Evolutionary conservation across 2,329 filamentous ascomycete genomes (phyloP).

Genomic region (Verticillium dahliae): DNA sequence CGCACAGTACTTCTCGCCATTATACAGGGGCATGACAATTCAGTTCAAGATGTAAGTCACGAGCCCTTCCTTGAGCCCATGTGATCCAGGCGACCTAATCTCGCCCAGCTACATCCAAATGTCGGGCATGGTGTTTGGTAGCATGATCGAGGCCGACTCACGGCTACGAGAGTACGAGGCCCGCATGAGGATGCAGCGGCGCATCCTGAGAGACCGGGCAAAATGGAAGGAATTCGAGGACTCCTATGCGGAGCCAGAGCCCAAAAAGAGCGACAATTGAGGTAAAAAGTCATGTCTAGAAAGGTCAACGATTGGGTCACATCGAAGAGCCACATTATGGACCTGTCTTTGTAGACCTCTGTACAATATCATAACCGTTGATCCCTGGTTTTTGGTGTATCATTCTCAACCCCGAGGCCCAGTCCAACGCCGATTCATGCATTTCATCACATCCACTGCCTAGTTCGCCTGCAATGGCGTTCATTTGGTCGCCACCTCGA

Average conservation of each 20-base stretch:
- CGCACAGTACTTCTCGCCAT: constrained; percentile 58
- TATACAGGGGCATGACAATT: constrained; percentile 66
- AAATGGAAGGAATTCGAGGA: constrained; percentile 63
- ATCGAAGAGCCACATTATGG: background rate
- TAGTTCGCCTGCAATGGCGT: background rate
- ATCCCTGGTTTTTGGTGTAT: background rate
- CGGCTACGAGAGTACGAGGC: constrained; percentile 63
- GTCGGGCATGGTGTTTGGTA: constrained; percentile 77
- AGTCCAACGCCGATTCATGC: constrained; percentile 26
- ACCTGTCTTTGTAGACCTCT: background rate
- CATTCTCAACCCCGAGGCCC: background rate
- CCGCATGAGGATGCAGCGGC: constrained; percentile 56
- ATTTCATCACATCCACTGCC: constrained; percentile 7
- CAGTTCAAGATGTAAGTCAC: constrained; percentile 68
- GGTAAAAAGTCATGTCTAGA: background rate
- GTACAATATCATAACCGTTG: background rate
- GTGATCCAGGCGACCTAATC: background rate
- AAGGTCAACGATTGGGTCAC: background rate
- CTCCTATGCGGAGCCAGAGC: constrained; percentile 45
- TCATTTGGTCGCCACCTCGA: constrained; percentile 40
- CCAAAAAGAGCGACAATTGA: constrained; percentile 26
- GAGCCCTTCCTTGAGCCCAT: background rate
- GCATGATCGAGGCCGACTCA: constrained; percentile 69
- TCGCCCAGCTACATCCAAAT: constrained; percentile 66
- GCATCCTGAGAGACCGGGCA: constrained; percentile 56